Evolutionary conservation across 768 basidiomycete species (phyloP).

Genomic region (Neoboletus brunneissimus): DNA sequence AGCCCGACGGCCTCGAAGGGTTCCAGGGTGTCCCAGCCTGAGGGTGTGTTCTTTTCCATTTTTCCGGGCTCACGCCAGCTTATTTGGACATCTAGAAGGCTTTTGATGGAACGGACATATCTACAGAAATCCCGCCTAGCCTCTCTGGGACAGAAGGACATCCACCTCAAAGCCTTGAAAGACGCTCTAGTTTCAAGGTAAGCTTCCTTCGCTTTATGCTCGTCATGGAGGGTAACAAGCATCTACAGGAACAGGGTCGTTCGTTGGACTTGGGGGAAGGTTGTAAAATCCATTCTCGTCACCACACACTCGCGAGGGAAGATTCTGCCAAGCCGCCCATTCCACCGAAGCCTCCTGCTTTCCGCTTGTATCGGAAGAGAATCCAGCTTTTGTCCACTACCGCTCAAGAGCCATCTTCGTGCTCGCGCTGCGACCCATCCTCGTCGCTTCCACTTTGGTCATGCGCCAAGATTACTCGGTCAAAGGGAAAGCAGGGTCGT

Average conservation of each 20-base stretch:
- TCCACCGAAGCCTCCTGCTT: constrained; percentile 2
- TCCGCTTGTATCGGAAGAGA: background rate
- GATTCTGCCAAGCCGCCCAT: constrained; percentile 1
- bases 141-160: background rate
- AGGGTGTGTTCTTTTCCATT: background rate
- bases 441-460: constrained; percentile 10
- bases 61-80: background rate
- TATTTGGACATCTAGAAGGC: background rate
- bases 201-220: background rate
- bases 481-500: constrained; percentile 6
- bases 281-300: background rate
- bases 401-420: background rate
- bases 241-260: background rate
- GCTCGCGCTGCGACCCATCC: constrained; percentile 2
- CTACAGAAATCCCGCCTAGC: background rate
- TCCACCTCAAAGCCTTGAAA: background rate
- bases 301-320: background rate
- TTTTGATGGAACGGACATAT: background rate
- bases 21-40: constrained; percentile 1
- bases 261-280: background rate
- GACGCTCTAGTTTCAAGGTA: background rate
- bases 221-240: background rate
- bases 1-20: constrained; percentile 4
- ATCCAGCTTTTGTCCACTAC: background rate
- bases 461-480: constrained; percentile 17